These are phyloP conservation scores for Amanita rubescens DNA, from an alignment of 768 basidiomycete species.

Conservation along the genomic window DNA sequence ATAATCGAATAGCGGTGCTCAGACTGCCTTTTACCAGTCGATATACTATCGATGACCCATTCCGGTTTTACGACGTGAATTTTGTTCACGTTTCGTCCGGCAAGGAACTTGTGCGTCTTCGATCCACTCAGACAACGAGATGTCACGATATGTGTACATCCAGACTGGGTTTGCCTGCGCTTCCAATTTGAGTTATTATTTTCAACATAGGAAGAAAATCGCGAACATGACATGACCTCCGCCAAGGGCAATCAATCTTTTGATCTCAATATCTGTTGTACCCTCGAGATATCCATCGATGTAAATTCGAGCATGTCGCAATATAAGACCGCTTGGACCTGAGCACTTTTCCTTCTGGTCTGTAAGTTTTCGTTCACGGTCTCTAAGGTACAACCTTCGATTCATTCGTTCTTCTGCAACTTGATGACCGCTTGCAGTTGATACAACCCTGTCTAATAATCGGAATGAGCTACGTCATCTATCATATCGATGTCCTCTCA, in stretches of 20 bases:
- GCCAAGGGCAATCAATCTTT: conserved; percentile 51
- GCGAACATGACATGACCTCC: conserved; percentile 63
- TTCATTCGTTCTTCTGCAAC: conserved; percentile 39
- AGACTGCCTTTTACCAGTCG: conserved; percentile 46
- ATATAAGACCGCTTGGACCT: conserved; percentile 20
- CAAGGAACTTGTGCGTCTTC: conserved; percentile 62
- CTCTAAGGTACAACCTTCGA: conserved; percentile 30
- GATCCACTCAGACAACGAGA: conserved; percentile 63
- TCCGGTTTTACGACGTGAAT: conserved; percentile 65
- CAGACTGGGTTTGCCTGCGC: conserved; percentile 44
- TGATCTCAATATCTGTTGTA: conserved; percentile 80
- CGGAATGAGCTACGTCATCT: background rate
- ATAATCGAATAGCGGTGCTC: conserved; percentile 52
- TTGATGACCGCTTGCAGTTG: conserved; percentile 65
- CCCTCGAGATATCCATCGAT: conserved; percentile 62
- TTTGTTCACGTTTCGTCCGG: conserved; percentile 37
- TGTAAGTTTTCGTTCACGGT: conserved; percentile 40
- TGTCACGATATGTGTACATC: conserved; percentile 74
- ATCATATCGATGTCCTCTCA: conserved; percentile 18
- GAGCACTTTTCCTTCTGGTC: conserved; percentile 15
- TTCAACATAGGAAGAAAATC: background rate
- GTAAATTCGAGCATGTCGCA: conserved; percentile 49
- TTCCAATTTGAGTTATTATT: background rate
- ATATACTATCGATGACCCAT: conserved; percentile 68
- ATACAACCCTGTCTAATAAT: conserved; percentile 47